Evolutionary conservation across 1,284 basidiomycete genomes (phyloP).

Genomic region (Ceratobasidium sp.): DNA sequence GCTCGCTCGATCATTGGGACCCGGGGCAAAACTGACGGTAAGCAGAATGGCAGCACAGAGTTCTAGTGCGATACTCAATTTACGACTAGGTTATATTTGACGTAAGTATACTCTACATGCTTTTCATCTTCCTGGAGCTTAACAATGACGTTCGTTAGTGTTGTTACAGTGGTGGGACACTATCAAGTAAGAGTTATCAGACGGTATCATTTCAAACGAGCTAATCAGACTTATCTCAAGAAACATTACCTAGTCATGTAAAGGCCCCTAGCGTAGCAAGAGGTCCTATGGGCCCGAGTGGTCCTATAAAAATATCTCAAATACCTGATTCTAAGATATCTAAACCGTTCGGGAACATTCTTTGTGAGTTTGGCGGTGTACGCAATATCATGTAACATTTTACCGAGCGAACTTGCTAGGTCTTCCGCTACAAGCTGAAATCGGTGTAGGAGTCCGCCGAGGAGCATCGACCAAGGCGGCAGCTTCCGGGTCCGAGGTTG

Average conservation of each 20-base stretch:
- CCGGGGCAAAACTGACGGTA: slow-evolving; percentile 28
- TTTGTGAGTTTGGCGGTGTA: neutral
- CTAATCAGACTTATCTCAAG: neutral
- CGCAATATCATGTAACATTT: neutral
- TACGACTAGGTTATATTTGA: slow-evolving; percentile 19
- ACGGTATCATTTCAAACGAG: neutral
- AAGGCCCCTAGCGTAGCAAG: neutral
- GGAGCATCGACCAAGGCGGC: neutral
- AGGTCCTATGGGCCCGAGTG: neutral
- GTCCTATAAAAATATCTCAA: neutral
- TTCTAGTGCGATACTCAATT: neutral
- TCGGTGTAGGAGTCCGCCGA: neutral
- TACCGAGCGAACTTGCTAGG: neutral
- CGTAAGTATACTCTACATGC: neutral
- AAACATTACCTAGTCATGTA: neutral
- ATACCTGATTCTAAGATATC: neutral
- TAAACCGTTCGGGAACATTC: neutral
- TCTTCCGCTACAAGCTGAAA: neutral
- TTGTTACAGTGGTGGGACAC: slow-evolving; percentile 34
- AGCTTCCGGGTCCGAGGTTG: neutral
- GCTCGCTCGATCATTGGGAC: slow-evolving; percentile 1
- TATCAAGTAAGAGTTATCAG: neutral
- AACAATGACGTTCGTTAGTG: neutral
- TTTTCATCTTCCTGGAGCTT: neutral
- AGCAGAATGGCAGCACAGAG: too few species aligned